Conservation (phyloP, 441 rosid species). For the Croton setiger region DNA sequence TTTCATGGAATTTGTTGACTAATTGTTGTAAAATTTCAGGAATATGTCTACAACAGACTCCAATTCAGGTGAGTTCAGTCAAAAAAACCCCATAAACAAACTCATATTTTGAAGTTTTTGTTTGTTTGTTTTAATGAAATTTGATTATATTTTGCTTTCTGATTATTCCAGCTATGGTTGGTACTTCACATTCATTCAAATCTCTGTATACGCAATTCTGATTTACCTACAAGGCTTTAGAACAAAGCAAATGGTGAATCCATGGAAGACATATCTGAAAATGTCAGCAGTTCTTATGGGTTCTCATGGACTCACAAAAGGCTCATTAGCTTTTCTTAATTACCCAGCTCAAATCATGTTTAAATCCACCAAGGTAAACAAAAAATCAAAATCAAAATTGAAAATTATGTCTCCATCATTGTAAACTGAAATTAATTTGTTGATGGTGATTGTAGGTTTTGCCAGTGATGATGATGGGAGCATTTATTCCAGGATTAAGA, state of each 20-base stretch:
- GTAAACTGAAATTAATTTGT: not conserved
- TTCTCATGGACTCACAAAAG: conserved; percentile 89
- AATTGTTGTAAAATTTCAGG: conserved; percentile 40
- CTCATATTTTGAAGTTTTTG: too few relatives aligned
- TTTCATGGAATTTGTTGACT: too few relatives aligned
- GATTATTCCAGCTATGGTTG: conserved; percentile 69
- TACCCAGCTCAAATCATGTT: conserved; percentile 97
- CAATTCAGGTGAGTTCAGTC: conserved; percentile 55
- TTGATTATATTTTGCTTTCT: conserved; percentile 4
- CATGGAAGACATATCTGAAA: conserved; percentile 87
- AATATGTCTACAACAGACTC: conserved; percentile 87
- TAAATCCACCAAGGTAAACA: conserved; percentile 79
- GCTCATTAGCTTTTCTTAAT: conserved; percentile 88
- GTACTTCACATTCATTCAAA: conserved; percentile 92
- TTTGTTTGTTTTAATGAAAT: too few relatives aligned
- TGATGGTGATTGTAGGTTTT: conserved; percentile 47
- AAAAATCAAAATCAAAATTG: too few relatives aligned
- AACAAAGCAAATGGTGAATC: conserved; percentile 75
- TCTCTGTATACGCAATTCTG: conserved; percentile 63
- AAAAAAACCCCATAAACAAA: too few relatives aligned
- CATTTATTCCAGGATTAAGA: conserved; percentile 78
- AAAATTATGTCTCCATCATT: not conserved
- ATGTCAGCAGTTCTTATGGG: conserved; percentile 97
- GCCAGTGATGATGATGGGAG: conserved; percentile 93
- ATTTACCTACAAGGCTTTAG: conserved; percentile 86